Evolutionary conservation across 495 filamentous ascomycete species (phyloP), one percentile per base, ranked within the genome.

Genomic region (Chaetomium tenue): DNA sequence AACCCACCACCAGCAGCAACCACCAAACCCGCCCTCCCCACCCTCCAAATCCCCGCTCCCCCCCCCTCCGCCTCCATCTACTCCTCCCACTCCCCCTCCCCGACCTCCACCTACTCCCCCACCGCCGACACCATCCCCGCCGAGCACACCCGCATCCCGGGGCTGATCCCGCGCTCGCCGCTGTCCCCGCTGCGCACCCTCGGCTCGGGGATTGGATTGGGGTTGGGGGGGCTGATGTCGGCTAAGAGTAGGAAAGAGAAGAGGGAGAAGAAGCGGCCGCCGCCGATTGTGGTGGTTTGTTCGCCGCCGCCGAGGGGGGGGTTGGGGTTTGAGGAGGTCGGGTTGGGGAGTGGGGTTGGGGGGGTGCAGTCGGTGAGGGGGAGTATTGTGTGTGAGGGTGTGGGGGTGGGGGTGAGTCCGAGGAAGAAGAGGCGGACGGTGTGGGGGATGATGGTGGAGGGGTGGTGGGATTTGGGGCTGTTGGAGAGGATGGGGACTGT

Each of bases 381-480:
- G 40, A 30, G 39, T 23, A 59, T 39, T 28, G 22, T 23, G 20
- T 39, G 56, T 4, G 40, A 12, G n/a, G 48, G 48, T 61, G 48
- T 53, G 40, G 40, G 28, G 0, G 60, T 12, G 30, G n/a, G 48
- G 30, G 48, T 23, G 25, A 28, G 46, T 48, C 5, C 33, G 52
- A 16, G 42, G 55, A 57, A 58, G 54, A 42, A 28, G 30, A 75
- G 72, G 64, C 62, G 78, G 46, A 78, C 66, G 71, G 80, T 76
- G 11, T 65, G 79, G 48, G 73, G 74, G 67, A 71, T 70, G 13
- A 58, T 77, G 33, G 68, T 79, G 37, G 77, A 81, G 12, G 79
- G 79, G 20, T 81, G 79, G 79, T 81, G 79, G 79, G 79, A 81
- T 64, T 59, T 81, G 66, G 76, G 76, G n/a, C 56, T 81, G 55